These are phyloP conservation scores for Mycogone perniciosa DNA, from an alignment of 2,329 filamentous ascomycete species.

Conservation along the genomic window DNA sequence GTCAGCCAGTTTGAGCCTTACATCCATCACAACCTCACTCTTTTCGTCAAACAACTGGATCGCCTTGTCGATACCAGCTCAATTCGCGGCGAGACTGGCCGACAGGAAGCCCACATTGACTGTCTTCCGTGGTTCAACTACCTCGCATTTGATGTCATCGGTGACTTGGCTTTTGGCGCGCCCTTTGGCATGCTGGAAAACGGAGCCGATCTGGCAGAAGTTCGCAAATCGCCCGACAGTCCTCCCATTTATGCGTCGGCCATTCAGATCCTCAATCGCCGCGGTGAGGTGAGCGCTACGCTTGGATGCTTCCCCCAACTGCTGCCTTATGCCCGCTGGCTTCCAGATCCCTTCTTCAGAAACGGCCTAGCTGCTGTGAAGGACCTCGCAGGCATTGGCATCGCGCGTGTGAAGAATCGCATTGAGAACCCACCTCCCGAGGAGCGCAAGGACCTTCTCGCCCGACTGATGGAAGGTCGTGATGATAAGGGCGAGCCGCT, in stretches of 20 bases:
- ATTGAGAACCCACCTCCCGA: slow-evolving; percentile 61
- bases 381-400: slow-evolving; percentile 79
- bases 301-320: slow-evolving; percentile 68
- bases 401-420: slow-evolving; percentile 70
- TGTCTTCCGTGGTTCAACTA: slow-evolving; percentile 66
- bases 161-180: slow-evolving; percentile 45
- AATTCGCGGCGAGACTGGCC: slow-evolving; percentile 47
- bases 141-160: slow-evolving; percentile 48
- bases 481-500: slow-evolving; percentile 73
- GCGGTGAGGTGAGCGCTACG: slow-evolving; percentile 78
- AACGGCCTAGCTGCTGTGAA: slow-evolving; percentile 68
- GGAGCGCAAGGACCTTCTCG: slow-evolving; percentile 71
- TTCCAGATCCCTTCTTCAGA: slow-evolving; percentile 77
- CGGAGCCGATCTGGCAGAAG: slow-evolving; percentile 70
- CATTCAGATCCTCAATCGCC: slow-evolving; percentile 80
- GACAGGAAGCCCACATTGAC: slow-evolving; percentile 60
- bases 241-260: slow-evolving; percentile 66
- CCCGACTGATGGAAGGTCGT: slow-evolving; percentile 76
- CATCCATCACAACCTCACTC: slow-evolving; percentile 71
- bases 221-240: slow-evolving; percentile 54
- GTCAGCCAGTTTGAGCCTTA: slow-evolving; percentile 83
- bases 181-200: slow-evolving; percentile 64
- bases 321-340: slow-evolving; percentile 72
- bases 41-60: slow-evolving; percentile 70
- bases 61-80: slow-evolving; percentile 43